Evolutionary conservation across 1,284 basidiomycete species (phyloP).

Genomic region (Cronartium quercuum): DNA sequence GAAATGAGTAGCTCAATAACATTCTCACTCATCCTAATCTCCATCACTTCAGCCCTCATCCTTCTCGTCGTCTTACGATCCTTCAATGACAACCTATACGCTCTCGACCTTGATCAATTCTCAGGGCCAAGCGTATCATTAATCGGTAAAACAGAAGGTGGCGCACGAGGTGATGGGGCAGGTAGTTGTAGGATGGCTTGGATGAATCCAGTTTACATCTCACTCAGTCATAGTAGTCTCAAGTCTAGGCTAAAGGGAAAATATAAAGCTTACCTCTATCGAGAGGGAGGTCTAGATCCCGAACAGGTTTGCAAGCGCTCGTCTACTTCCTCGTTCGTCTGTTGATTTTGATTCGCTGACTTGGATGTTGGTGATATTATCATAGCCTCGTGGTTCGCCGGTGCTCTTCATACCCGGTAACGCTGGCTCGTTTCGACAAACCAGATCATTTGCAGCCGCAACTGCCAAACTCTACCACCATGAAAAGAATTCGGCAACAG

Average conservation of each 20-base stretch:
- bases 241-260: slow-evolving; percentile 57
- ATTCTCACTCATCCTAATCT: slow-evolving; percentile 10
- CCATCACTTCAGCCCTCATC: background rate
- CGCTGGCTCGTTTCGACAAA: slow-evolving; percentile 88
- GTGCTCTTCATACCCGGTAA: slow-evolving; percentile 96
- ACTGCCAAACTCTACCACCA: slow-evolving; percentile 70
- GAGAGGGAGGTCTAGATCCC: slow-evolving; percentile 77
- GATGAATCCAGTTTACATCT: slow-evolving; percentile 83
- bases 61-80: slow-evolving; percentile 4
- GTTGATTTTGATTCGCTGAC: background rate
- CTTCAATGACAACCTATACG: slow-evolving; percentile 21
- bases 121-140: slow-evolving; percentile 1
- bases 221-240: slow-evolving; percentile 52
- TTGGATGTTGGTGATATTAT: background rate
- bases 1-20: slow-evolving; percentile 33
- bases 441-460: slow-evolving; percentile 87
- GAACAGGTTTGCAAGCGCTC: slow-evolving; percentile 54
- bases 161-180: slow-evolving; percentile 11
- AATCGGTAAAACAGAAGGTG: slow-evolving; percentile 1
- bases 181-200: slow-evolving; percentile 82
- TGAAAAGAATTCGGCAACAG: slow-evolving; percentile 42
- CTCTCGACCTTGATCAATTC: slow-evolving; percentile 13
- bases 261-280: slow-evolving; percentile 82
- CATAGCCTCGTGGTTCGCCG: slow-evolving; percentile 60
- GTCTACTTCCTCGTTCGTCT: slow-evolving; percentile 5